A percentile compares a stretch with the other conserved stretches of the same genome.
Conservation (phyloP, 176 grass and related monocot genomes). For the Triticum dicoccoides region DNA sequence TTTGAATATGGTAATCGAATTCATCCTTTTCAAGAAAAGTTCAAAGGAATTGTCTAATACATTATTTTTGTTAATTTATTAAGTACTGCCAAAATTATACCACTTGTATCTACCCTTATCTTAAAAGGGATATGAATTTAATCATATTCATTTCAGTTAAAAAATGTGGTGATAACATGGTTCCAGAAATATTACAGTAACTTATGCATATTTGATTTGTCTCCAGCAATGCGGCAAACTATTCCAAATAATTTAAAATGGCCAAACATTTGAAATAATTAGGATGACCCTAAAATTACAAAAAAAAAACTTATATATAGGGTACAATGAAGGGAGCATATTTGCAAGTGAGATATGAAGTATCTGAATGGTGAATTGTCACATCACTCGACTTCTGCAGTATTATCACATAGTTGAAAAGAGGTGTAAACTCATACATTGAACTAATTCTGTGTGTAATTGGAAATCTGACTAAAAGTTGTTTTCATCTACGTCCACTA, state of each 20-base stretch:
- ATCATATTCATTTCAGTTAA: neutral
- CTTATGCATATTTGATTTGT: neutral
- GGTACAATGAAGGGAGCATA: neutral
- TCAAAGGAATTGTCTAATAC: neutral
- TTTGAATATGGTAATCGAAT: neutral
- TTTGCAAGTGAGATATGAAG: slow-evolving; percentile 45
- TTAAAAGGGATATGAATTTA: neutral
- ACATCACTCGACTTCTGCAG: slow-evolving; percentile 44
- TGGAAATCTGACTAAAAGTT: neutral
- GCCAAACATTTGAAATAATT: neutral
- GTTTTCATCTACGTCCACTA: neutral
- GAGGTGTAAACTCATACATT: neutral
- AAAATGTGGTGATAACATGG: slow-evolving; percentile 1
- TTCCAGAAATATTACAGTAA: neutral
- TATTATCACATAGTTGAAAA: slow-evolving; percentile 21
- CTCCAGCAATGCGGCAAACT: slow-evolving; percentile 5
- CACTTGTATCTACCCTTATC: neutral
- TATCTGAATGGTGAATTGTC: slow-evolving; percentile 80
- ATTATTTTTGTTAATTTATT: neutral
- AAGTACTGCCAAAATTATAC: neutral
- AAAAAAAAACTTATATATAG: neutral
- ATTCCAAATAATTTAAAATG: neutral
- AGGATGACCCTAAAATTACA: neutral
- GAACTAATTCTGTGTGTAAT: neutral
- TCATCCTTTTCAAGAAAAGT: neutral